A percentile compares a stretch with the other conserved stretches of the same genome.
These are phyloP conservation scores for Ciborinia camelliae DNA, from an alignment of 2,329 filamentous ascomycete species.

Conservation along the genomic window DNA sequence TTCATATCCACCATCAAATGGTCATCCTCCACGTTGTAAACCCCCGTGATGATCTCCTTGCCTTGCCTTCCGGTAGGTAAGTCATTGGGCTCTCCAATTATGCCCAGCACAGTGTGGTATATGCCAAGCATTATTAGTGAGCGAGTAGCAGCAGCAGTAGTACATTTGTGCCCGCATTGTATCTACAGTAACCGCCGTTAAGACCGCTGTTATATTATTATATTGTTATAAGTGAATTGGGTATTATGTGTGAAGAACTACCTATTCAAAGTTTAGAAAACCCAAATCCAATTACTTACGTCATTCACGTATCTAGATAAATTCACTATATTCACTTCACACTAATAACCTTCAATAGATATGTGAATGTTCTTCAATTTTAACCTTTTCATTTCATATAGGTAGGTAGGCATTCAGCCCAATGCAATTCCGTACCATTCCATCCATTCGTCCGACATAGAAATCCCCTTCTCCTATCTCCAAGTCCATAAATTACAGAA, in stretches of 20 bases:
- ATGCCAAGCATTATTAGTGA: neutral
- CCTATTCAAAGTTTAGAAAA: too few relatives aligned
- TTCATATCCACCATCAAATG: neutral
- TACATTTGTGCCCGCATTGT: conserved; percentile 11
- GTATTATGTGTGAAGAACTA: neutral
- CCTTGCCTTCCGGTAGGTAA: neutral
- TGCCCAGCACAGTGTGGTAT: neutral
- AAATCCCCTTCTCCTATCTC: neutral
- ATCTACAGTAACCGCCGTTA: neutral
- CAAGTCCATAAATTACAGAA: conserved; percentile 17
- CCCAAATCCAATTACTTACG: too few relatives aligned
- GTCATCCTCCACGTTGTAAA: neutral
- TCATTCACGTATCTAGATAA: too few relatives aligned
- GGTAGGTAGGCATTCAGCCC: neutral
- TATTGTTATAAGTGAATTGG: neutral
- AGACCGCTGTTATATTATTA: neutral
- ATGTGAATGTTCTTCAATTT: neutral
- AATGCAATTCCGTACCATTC: neutral
- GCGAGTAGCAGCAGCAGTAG: neutral
- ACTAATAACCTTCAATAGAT: neutral
- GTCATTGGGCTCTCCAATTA: neutral
- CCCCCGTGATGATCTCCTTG: neutral
- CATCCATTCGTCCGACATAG: neutral
- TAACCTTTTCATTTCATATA: neutral
- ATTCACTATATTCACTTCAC: too few relatives aligned